These are phyloP conservation scores for Apiotrichum gracile DNA, from an alignment of 1,284 basidiomycete genomes.

Conservation along the genomic window DNA sequence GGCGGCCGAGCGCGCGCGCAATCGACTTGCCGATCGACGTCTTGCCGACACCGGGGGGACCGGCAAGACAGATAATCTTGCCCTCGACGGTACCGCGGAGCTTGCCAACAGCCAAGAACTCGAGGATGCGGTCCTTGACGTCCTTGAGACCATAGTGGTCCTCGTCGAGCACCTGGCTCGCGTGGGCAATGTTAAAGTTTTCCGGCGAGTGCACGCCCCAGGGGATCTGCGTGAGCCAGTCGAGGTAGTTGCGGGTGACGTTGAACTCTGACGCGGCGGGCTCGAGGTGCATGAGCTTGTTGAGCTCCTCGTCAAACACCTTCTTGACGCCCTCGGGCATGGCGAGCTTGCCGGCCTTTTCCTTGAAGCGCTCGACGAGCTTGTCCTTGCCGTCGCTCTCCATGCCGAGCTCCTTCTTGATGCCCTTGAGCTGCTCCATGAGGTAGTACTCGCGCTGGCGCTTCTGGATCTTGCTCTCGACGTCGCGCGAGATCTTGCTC, in stretches of 20 bases:
- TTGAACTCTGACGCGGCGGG: slow-evolving; percentile 89
- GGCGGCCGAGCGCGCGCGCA: slow-evolving; percentile 44
- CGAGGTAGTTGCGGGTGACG: slow-evolving; percentile 93
- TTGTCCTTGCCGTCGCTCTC: slow-evolving; percentile 92
- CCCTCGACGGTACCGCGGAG: slow-evolving; percentile 94
- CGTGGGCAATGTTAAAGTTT: slow-evolving; percentile 85
- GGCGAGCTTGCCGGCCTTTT: slow-evolving; percentile 74
- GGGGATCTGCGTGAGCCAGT: slow-evolving; percentile 93
- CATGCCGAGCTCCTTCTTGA: slow-evolving; percentile 98
- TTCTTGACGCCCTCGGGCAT: slow-evolving; percentile 92
- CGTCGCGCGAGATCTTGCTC: slow-evolving; percentile 87
- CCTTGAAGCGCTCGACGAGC: slow-evolving; percentile 91
- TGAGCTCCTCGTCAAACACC: slow-evolving; percentile 95
- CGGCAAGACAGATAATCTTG: slow-evolving; percentile 95
- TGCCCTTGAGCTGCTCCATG: slow-evolving; percentile 97
- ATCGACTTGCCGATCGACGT: slow-evolving; percentile 87
- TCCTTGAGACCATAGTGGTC: slow-evolving; percentile 96
- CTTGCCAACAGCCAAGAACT: slow-evolving; percentile 97
- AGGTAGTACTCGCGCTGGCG: slow-evolving; percentile 95
- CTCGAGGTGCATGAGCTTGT: slow-evolving; percentile 85
- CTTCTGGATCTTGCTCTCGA: slow-evolving; percentile 95
- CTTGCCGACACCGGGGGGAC: slow-evolving; percentile 96
- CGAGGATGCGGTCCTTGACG: slow-evolving; percentile 93
- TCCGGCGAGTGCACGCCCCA: slow-evolving; percentile 95
- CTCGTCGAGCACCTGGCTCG: slow-evolving; percentile 79